Percentiles rank a stretch among this genome's conserved stretches.
Conservation (phyloP, 306 rosid genomes). For the Acacia acuminata region DNA sequence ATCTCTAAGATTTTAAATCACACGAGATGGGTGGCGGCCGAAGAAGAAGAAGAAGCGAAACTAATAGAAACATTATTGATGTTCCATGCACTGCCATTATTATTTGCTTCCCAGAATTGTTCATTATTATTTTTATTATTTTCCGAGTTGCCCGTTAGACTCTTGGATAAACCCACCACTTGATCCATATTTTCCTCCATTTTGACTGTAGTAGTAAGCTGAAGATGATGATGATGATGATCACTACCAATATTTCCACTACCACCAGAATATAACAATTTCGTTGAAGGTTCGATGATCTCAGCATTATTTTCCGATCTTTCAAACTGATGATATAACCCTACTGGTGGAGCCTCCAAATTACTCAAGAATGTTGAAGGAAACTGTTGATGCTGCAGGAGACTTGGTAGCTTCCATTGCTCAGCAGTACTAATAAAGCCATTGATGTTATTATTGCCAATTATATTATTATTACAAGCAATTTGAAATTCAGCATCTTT, state of each 20-base stretch:
- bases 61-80: constrained; percentile 45
- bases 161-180: constrained; percentile 59
- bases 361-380: constrained; percentile 53
- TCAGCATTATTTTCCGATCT: constrained; percentile 3
- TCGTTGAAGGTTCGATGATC: background rate
- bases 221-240: constrained; percentile 14
- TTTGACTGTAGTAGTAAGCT: constrained; percentile 40
- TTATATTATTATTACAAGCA: constrained; percentile 15
- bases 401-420: constrained; percentile 25
- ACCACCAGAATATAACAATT: constrained; percentile 24
- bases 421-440: background rate
- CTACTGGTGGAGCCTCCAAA: constrained; percentile 50
- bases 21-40: constrained; percentile 45
- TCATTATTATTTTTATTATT: constrained; percentile 27
- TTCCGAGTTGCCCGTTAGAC: constrained; percentile 51
- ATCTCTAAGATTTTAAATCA: constrained; percentile 24
- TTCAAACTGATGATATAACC: constrained; percentile 56
- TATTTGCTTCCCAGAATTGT: constrained; percentile 36
- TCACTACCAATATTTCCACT: constrained; percentile 25
- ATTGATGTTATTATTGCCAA: background rate
- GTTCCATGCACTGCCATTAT: constrained; percentile 55
- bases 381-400: constrained; percentile 52
- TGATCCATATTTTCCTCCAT: constrained; percentile 52
- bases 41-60: constrained; percentile 55
- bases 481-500: constrained; percentile 46